phyloP scores from a whole-genome alignment of 2,329 filamentous ascomycete species.

The Ophiostoma australiae region DNA sequence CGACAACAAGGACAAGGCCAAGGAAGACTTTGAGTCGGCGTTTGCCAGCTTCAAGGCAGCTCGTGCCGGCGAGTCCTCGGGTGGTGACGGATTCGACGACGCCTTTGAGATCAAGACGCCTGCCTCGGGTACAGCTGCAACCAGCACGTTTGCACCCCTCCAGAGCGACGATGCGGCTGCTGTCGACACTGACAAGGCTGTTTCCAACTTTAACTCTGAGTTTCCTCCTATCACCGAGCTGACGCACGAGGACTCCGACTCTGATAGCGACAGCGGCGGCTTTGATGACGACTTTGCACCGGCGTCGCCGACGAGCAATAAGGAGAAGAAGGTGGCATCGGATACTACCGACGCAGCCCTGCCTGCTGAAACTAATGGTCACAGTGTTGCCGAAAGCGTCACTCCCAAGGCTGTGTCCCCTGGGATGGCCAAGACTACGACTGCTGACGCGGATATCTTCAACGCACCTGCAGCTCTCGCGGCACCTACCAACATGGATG shows the following conservation, averaged over 20 bases:
- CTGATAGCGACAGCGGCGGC: constrained; percentile 63
- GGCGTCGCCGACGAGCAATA: constrained; percentile 40
- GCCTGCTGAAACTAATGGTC: constrained; percentile 16
- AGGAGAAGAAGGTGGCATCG: constrained; percentile 31
- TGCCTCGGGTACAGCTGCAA: constrained; percentile 29
- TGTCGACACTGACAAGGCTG: constrained; percentile 36
- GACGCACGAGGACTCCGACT: constrained; percentile 76
- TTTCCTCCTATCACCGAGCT: constrained; percentile 93
- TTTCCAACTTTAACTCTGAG: constrained; percentile 62
- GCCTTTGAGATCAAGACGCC: constrained; percentile 22
- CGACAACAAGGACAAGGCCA: constrained; percentile 49
- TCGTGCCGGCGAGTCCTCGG: constrained; percentile 19
- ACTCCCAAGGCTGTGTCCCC: constrained; percentile 17
- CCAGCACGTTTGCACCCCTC: not conserved
- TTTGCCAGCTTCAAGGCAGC: constrained; percentile 67
- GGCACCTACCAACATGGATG: constrained; percentile 16
- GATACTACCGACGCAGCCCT: constrained; percentile 25
- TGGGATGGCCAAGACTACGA: constrained; percentile 6
- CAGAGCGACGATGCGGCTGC: constrained; percentile 34
- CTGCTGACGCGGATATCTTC: constrained; percentile 21
- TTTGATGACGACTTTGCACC: constrained; percentile 94
- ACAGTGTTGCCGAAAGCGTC: constrained; percentile 6
- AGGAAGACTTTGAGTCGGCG: constrained; percentile 79
- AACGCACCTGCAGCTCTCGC: constrained; percentile 19
- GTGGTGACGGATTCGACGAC: not conserved